Evolutionary conservation across 768 basidiomycete genomes (phyloP).

Genomic region (Xerocomellus intermedius): DNA sequence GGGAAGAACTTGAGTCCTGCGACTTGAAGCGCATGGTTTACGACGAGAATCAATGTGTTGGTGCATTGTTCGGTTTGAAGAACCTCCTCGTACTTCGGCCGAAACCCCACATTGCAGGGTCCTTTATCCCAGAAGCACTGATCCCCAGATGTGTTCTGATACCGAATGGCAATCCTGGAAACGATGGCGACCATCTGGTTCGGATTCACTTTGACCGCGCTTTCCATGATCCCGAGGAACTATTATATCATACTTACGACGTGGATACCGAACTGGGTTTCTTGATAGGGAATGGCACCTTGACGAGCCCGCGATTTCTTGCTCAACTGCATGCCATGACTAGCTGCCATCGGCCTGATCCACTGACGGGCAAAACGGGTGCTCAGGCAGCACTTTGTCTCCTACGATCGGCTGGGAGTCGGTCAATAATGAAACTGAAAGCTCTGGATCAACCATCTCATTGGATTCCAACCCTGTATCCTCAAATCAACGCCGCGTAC

Average conservation of each 20-base stretch:
- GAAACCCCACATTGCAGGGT: neutral
- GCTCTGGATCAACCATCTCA: neutral
- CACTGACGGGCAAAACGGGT: neutral
- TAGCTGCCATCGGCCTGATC: neutral
- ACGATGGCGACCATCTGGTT: too few relatives aligned
- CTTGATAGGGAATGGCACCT: neutral
- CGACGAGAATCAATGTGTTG: conserved; percentile 36
- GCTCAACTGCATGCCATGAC: neutral
- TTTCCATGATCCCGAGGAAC: too few relatives aligned
- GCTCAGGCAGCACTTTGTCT: neutral
- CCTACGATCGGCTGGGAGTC: conserved; percentile 8
- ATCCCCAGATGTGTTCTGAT: neutral
- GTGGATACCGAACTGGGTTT: neutral
- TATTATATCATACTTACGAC: neutral
- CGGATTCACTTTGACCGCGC: too few relatives aligned
- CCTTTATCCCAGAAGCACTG: neutral
- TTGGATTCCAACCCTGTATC: neutral
- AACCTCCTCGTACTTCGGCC: conserved; percentile 29
- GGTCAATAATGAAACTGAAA: conserved; percentile 38
- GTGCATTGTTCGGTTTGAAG: conserved; percentile 41
- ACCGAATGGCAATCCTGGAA: too few relatives aligned
- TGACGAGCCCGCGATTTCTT: neutral
- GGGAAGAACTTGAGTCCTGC: conserved; percentile 33
- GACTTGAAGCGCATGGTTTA: conserved; percentile 40
- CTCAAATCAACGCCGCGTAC: neutral